Evolutionary conservation across 169 alveolate species (phyloP).

Genomic region (Cryptosporidium muris): DNA sequence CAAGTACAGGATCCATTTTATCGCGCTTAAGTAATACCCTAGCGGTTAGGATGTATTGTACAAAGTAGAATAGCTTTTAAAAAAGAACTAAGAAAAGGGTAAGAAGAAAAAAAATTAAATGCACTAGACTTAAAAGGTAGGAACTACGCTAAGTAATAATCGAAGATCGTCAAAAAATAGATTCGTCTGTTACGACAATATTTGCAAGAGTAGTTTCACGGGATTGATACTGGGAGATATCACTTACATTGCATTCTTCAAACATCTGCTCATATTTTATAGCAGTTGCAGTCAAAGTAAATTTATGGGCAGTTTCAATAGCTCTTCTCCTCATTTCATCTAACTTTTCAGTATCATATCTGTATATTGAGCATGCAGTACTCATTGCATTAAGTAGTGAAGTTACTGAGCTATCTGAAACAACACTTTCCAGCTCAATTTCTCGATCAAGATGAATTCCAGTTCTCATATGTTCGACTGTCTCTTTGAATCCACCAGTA

Average conservation of each 20-base stretch:
- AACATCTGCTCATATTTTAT: background rate
- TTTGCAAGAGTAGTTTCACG: background rate
- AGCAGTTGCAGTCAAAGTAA: background rate
- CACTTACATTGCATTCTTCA: background rate
- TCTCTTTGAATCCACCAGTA: conserved; percentile 71
- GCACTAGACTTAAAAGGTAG: no score
- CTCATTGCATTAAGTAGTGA: background rate
- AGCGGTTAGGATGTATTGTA: no score
- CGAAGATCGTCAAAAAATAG: background rate
- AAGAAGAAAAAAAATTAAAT: background rate
- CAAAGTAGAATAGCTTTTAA: no score
- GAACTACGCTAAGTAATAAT: no score
- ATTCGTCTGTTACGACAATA: background rate
- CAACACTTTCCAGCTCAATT: background rate
- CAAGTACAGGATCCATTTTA: no score
- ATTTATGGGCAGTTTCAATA: background rate
- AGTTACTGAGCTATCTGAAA: background rate
- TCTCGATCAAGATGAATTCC: background rate
- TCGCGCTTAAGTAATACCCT: no score
- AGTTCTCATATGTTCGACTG: conserved; percentile 30
- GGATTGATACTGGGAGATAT: background rate
- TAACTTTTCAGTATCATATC: background rate
- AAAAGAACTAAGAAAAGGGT: background rate
- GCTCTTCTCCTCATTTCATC: background rate
- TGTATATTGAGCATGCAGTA: background rate